These are phyloP conservation scores for Clonostachys sp. DNA, from an alignment of 2,329 filamentous ascomycete genomes.

Conservation along the genomic window DNA sequence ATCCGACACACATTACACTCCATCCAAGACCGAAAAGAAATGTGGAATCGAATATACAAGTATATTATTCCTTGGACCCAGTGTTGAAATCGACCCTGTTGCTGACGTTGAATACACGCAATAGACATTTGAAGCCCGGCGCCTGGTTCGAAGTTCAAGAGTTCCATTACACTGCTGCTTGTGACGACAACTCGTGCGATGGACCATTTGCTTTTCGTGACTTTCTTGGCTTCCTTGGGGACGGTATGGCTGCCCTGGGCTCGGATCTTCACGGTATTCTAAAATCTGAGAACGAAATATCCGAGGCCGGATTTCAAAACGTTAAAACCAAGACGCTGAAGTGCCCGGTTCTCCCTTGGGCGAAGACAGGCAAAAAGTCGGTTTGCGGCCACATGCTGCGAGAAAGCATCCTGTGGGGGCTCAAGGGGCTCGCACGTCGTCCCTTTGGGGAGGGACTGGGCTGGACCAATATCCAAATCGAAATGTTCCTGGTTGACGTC, in stretches of 20 bases:
- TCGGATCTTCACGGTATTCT: conserved; percentile 24
- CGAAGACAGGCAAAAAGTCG: conserved; percentile 1
- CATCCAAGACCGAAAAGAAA: conserved; percentile 12
- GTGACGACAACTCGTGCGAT: conserved; percentile 38
- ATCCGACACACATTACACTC: conserved; percentile 21
- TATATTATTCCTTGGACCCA: conserved; percentile 5
- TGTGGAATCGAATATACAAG: background rate
- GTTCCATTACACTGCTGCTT: conserved; percentile 6
- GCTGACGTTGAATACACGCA: conserved; percentile 5
- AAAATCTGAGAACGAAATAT: background rate
- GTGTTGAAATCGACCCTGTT: background rate
- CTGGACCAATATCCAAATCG: background rate
- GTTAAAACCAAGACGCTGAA: conserved; percentile 1
- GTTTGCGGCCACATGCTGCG: background rate
- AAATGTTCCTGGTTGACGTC: background rate
- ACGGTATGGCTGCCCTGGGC: background rate
- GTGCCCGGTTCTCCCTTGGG: conserved; percentile 3
- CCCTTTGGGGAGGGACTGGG: background rate
- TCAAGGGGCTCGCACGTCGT: background rate
- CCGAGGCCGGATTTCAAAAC: conserved; percentile 1
- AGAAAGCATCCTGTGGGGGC: background rate
- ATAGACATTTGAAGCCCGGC: conserved; percentile 3
- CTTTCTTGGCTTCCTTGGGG: conserved; percentile 26
- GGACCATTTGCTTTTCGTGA: conserved; percentile 41
- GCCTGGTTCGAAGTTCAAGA: conserved; percentile 3